Evolutionary conservation across 805 yeast species (phyloP), one percentile per base, ranked within the genome.

Genomic region (Tetrapisispora iriomotensis): DNA sequence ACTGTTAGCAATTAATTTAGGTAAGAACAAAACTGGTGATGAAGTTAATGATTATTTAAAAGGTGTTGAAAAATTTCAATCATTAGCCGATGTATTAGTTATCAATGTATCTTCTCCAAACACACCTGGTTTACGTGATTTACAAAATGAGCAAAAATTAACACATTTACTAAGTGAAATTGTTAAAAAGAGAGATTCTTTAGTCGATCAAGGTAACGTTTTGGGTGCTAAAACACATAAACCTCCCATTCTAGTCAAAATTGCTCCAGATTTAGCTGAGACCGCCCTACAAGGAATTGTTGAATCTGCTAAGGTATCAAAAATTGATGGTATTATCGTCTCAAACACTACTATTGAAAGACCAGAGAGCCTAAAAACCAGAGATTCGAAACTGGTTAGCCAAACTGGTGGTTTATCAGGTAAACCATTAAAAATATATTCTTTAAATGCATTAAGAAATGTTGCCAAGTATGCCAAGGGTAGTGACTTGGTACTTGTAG

Each of bases 21-120:
- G 97, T 46, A 90, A 90, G 59, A 90, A 90, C 66, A 90, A 88
- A 63, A 72, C 72, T 20, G 96, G 96, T 41, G 95, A 88, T 57
- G 96, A 87, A 59, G 75, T 86, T 41, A 67, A 78, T 41, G 97
- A 90, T 60, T 90, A 86, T 54, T 75, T 83, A 35, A 68, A 72
- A 47, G 97, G 97, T 44, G 95, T 90, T 20, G 75, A 75, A 42
- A 70, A 79, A 39, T 75, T 90, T 48, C 95, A 94, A 10, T 75
- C 78, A 10, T 77, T 69, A 50, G 95, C 97, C 4, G 97, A 90
- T 62, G 87, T 84, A 7, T 67, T 90, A 45, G 90, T 90, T 15
- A 75, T 90, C 47, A 90, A 90, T 54, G 95, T 90, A 12, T 86
- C 96, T 1, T 82, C 94, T 36, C 97, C 97, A 38, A 90, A 90